These are phyloP conservation scores for Hanseniaspora uvarum DNA, from an alignment of 1,139 yeast genomes.

Conservation along the genomic window DNA sequence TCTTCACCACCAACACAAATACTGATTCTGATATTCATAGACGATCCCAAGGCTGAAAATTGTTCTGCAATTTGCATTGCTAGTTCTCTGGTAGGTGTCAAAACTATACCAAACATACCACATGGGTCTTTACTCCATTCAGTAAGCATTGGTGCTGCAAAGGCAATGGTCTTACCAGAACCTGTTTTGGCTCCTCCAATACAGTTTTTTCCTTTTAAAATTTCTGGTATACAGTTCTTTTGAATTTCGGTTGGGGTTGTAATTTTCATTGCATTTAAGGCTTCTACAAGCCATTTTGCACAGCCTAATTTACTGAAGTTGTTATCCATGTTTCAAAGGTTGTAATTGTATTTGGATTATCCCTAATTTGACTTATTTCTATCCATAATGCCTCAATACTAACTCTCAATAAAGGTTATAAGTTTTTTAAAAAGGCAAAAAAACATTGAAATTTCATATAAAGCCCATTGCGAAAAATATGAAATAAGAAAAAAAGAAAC, in stretches of 20 bases:
- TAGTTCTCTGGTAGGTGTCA: slow-evolving; percentile 92
- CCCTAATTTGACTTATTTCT: too few species aligned
- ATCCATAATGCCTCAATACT: too few species aligned
- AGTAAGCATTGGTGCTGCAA: slow-evolving; percentile 91
- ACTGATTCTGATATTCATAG: slow-evolving; percentile 68
- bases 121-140: slow-evolving; percentile 91
- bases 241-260: slow-evolving; percentile 79
- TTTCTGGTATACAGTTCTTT: slow-evolving; percentile 76
- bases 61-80: slow-evolving; percentile 97
- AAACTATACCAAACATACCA: slow-evolving; percentile 78
- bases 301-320: slow-evolving; percentile 59
- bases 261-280: slow-evolving; percentile 73
- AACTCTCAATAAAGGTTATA: too few species aligned
- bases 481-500: not conserved
- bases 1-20: slow-evolving; percentile 94
- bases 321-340: not conserved
- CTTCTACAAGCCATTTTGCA: slow-evolving; percentile 76
- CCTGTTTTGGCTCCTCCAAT: slow-evolving; percentile 99
- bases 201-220: slow-evolving; percentile 67
- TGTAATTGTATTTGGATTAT: not conserved
- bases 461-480: too few species aligned
- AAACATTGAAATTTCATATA: not conserved
- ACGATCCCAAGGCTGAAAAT: slow-evolving; percentile 82
- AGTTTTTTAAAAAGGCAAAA: too few species aligned
- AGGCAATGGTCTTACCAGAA: slow-evolving; percentile 94